These are phyloP conservation scores for Alternaria sp. DNA, from an alignment of 2,329 filamentous ascomycete species.

Conservation along the genomic window DNA sequence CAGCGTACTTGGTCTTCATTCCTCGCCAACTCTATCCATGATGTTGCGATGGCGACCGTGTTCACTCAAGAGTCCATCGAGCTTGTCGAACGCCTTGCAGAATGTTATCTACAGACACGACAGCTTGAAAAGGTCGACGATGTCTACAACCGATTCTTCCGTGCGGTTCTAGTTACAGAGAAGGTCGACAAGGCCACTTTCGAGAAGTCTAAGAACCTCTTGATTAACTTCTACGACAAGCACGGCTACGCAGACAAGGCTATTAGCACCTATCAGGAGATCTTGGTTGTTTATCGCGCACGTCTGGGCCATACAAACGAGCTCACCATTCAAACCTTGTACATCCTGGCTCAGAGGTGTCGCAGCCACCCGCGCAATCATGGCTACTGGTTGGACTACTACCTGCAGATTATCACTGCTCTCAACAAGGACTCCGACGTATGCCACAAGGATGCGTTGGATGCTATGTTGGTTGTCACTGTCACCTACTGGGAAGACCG, in stretches of 20 bases:
- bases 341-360: constrained; percentile 55
- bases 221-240: constrained; percentile 53
- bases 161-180: constrained; percentile 45
- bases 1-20: constrained; percentile 59
- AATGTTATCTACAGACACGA: constrained; percentile 55
- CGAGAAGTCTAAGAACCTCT: constrained; percentile 45
- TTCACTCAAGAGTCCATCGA: constrained; percentile 58
- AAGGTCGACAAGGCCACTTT: constrained; percentile 44
- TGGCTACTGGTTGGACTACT: constrained; percentile 58
- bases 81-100: constrained; percentile 57
- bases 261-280: constrained; percentile 49
- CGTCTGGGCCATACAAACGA: constrained; percentile 52
- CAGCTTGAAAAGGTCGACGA: constrained; percentile 53
- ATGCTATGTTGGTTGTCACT: constrained; percentile 54
- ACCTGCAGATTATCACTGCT: constrained; percentile 57
- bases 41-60: constrained; percentile 55
- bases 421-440: constrained; percentile 53
- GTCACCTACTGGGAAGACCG: constrained; percentile 57
- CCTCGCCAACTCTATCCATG: constrained; percentile 55
- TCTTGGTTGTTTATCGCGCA: constrained; percentile 48
- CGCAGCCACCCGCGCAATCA: constrained; percentile 52
- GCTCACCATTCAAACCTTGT: constrained; percentile 58
- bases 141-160: constrained; percentile 52
- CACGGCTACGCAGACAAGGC: constrained; percentile 51
- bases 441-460: constrained; percentile 53